Conservation (phyloP, 2,329 filamentous ascomycete genomes). For the Xylaria sp. region DNA sequence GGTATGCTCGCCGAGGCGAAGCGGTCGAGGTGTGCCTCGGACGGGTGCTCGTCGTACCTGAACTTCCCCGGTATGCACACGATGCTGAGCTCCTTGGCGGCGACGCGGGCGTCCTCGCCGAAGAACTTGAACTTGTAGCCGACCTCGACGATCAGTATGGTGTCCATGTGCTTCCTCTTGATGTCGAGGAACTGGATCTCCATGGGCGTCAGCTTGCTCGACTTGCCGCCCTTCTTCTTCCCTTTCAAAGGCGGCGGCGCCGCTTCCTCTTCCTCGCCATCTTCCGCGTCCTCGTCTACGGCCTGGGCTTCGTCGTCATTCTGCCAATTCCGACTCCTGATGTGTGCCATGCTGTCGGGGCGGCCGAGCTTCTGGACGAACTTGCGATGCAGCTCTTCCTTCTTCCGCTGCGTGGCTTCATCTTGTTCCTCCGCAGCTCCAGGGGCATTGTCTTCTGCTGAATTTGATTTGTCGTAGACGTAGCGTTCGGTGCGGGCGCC, state of each 20-base stretch:
- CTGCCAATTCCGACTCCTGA: slow-evolving; percentile 62
- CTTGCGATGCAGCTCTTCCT: slow-evolving; percentile 74
- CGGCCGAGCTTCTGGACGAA: slow-evolving; percentile 91
- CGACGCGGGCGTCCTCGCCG: slow-evolving; percentile 87
- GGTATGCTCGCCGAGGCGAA: slow-evolving; percentile 97
- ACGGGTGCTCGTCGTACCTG: slow-evolving; percentile 90
- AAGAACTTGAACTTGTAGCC: slow-evolving; percentile 99
- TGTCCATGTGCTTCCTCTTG: slow-evolving; percentile 88
- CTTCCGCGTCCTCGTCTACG: slow-evolving; percentile 57
- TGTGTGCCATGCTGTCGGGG: slow-evolving; percentile 75
- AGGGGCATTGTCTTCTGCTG: slow-evolving; percentile 48
- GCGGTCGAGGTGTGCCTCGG: slow-evolving; percentile 86
- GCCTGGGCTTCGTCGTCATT: slow-evolving; percentile 56
- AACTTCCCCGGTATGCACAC: slow-evolving; percentile 96
- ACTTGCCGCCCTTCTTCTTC: slow-evolving; percentile 71
- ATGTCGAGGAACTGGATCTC: slow-evolving; percentile 93
- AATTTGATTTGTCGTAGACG: slow-evolving; percentile 49
- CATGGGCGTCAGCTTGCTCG: slow-evolving; percentile 87
- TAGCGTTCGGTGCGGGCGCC: slow-evolving; percentile 55
- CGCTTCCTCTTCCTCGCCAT: slow-evolving; percentile 57
- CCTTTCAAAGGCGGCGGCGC: slow-evolving; percentile 48
- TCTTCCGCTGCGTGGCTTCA: slow-evolving; percentile 55
- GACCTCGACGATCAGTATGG: slow-evolving; percentile 88
- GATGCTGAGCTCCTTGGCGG: slow-evolving; percentile 88
- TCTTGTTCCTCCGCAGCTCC: slow-evolving; percentile 47